A percentile compares a stretch with the other conserved stretches of the same genome.
Conservation (phyloP, 441 rosid genomes). For the Aleurites moluccanus region DNA sequence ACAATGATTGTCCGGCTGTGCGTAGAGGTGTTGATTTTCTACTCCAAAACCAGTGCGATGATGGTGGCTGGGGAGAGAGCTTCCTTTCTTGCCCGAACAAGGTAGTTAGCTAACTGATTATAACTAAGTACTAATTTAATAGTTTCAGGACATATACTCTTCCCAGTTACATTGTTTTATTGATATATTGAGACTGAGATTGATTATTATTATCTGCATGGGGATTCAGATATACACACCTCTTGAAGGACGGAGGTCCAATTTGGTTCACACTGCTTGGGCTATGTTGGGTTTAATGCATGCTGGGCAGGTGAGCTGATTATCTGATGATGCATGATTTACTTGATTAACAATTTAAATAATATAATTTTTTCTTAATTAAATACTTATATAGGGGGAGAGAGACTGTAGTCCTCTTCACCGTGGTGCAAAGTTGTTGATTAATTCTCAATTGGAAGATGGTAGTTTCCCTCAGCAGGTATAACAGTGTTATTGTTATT, state of each 20-base stretch:
- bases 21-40: constrained; percentile 65
- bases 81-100: constrained; percentile 63
- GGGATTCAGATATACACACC: constrained; percentile 53
- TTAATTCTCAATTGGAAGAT: constrained; percentile 58
- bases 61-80: constrained; percentile 91
- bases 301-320: constrained; percentile 53
- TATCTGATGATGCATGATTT: no score
- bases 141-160: no score
- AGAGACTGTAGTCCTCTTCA: constrained; percentile 68
- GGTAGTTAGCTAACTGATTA: constrained; percentile 26
- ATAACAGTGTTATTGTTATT: neutral
- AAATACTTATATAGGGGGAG: constrained; percentile 35
- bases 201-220: neutral
- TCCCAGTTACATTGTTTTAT: no score
- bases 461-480: constrained; percentile 83
- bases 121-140: no score
- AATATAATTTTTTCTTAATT: no score
- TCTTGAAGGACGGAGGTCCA: constrained; percentile 54
- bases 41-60: constrained; percentile 41
- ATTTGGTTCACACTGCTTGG: constrained; percentile 71
- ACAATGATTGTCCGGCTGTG: constrained; percentile 40
- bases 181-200: no score
- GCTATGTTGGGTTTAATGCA: constrained; percentile 66
- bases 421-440: constrained; percentile 56
- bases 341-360: no score